phyloP scores from a whole-genome alignment of 176 grass and related monocot species.

The Lolium multiflorum region DNA sequence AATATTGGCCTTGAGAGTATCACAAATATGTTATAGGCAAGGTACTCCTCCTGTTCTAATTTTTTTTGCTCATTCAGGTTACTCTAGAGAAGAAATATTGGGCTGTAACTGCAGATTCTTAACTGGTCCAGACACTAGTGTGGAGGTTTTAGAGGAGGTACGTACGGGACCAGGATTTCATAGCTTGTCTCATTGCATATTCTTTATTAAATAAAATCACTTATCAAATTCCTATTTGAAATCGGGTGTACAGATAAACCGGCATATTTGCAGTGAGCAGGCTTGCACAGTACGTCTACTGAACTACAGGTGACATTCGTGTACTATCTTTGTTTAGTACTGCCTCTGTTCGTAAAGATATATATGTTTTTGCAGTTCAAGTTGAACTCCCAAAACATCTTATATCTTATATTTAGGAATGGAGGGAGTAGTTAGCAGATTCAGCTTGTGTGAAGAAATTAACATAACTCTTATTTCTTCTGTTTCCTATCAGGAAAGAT shows the following conservation, averaged over 20 bases:
- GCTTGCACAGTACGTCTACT: slow-evolving; percentile 75
- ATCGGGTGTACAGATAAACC: slow-evolving; percentile 68
- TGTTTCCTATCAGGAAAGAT: slow-evolving; percentile 78
- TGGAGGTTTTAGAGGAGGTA: slow-evolving; percentile 80
- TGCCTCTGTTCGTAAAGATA: too few relatives aligned
- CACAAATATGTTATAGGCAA: background rate
- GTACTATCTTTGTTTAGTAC: background rate
- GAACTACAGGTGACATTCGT: slow-evolving; percentile 71
- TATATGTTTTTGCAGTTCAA: too few relatives aligned
- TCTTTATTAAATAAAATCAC: slow-evolving; percentile 10
- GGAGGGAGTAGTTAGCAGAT: background rate
- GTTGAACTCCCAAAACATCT: too few relatives aligned
- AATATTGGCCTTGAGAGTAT: background rate
- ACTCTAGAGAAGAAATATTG: slow-evolving; percentile 91
- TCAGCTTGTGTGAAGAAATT: slow-evolving; percentile 27
- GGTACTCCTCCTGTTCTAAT: slow-evolving; percentile 28
- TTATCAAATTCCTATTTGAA: slow-evolving; percentile 33
- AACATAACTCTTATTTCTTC: slow-evolving; percentile 21
- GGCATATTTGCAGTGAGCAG: slow-evolving; percentile 65
- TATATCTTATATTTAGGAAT: too few relatives aligned
- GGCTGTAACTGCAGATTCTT: slow-evolving; percentile 75
- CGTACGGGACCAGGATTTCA: slow-evolving; percentile 21
- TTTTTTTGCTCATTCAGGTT: slow-evolving; percentile 53
- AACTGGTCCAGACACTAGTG: slow-evolving; percentile 71
- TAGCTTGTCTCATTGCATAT: slow-evolving; percentile 26